These are phyloP conservation scores for Calonectria crousiana DNA, from an alignment of 2,329 filamentous ascomycete genomes.

Conservation along the genomic window DNA sequence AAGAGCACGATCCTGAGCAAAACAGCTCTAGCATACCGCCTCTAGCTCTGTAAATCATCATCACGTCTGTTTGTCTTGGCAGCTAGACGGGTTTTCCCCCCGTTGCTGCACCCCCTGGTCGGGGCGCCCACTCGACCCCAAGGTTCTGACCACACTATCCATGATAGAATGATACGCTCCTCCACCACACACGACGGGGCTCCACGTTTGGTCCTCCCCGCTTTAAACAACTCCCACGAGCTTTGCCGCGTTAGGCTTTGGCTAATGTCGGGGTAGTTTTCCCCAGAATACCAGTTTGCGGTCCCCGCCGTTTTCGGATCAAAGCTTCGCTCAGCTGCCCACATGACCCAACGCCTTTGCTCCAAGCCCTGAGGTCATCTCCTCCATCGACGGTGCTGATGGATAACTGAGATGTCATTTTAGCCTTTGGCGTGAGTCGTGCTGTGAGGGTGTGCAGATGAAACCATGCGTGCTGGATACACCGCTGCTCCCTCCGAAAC, in stretches of 20 bases:
- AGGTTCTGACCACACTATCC: not conserved
- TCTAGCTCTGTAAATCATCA: slow-evolving; percentile 9
- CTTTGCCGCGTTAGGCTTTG: not conserved
- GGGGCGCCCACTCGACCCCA: not conserved
- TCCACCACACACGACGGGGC: not conserved
- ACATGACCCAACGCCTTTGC: slow-evolving; percentile 9
- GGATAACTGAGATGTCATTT: not conserved
- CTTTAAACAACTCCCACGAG: not conserved
- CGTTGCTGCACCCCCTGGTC: not conserved
- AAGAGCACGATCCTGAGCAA: not conserved
- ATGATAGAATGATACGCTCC: slow-evolving; percentile 5
- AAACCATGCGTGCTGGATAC: not conserved
- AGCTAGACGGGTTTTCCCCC: not conserved
- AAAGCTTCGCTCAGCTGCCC: slow-evolving; percentile 10
- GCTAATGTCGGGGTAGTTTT: not conserved
- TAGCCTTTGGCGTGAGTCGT: not conserved
- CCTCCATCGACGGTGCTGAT: not conserved
- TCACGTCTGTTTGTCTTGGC: not conserved
- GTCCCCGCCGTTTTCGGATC: not conserved
- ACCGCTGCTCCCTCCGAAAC: slow-evolving; percentile 5
- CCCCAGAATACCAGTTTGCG: not conserved
- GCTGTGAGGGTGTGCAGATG: not conserved
- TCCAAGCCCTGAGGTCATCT: not conserved
- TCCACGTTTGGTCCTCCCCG: slow-evolving; percentile 5
- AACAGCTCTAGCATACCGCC: not conserved